These are phyloP conservation scores for Pleurozium schreberi DNA, from an alignment of 225 moss, liverwort and hornwort genomes.

Conservation along the genomic window DNA sequence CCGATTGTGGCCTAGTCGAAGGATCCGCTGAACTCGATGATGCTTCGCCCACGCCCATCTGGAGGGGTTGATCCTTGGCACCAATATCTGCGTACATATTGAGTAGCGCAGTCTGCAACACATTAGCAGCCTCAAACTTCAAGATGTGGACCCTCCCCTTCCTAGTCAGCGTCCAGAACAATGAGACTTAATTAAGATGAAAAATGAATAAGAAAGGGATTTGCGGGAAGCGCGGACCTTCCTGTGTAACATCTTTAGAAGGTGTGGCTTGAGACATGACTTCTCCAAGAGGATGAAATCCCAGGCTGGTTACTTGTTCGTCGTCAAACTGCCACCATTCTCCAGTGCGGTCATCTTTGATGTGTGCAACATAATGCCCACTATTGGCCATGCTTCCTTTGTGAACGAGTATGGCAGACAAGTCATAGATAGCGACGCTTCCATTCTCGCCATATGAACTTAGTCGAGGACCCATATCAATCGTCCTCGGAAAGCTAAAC, in stretches of 20 bases:
- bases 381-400: conserved; percentile 98
- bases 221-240: conserved; percentile 20
- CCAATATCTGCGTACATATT: conserved; percentile 39
- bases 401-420: conserved; percentile 90
- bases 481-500: conserved; percentile 85
- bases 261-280: conserved; percentile 17
- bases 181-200: neutral
- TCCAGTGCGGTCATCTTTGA: conserved; percentile 81
- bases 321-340: conserved; percentile 99
- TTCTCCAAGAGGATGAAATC: conserved; percentile 95
- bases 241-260: conserved; percentile 44
- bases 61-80: conserved; percentile 28
- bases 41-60: conserved; percentile 23
- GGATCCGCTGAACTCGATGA: conserved; percentile 34
- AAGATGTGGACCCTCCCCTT: conserved; percentile 8
- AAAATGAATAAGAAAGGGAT: neutral
- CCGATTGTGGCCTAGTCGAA: conserved; percentile 14
- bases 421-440: conserved; percentile 52
- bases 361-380: conserved; percentile 97
- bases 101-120: conserved; percentile 21
- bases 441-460: conserved; percentile 31
- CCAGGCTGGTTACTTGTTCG: conserved; percentile 90
- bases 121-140: conserved; percentile 20
- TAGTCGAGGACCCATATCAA: conserved; percentile 74
- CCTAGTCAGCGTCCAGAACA: neutral